Evolutionary conservation across 1,284 basidiomycete species (phyloP).

Genomic region (Cutaneotrichosporon daszewskae): DNA sequence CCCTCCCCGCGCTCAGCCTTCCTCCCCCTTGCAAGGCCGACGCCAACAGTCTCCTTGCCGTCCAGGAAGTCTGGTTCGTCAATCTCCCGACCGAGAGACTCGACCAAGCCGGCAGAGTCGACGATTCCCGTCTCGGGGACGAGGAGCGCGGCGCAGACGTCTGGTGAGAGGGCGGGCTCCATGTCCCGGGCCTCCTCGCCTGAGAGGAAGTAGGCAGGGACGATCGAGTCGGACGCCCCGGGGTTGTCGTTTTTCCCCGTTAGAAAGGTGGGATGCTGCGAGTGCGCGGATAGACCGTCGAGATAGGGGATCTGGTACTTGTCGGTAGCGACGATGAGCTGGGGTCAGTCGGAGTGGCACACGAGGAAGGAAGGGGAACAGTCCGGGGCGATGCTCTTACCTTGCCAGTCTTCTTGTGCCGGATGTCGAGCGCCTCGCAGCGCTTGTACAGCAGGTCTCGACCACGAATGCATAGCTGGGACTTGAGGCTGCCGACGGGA

Average conservation of each 20-base stretch:
- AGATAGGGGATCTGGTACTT: constrained; percentile 65
- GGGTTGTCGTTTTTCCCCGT: constrained; percentile 3
- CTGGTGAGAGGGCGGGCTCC: constrained; percentile 72
- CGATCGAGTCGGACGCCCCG: constrained; percentile 37
- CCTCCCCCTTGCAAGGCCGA: constrained; percentile 45
- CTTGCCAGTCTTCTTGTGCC: constrained; percentile 73
- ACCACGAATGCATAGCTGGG: constrained; percentile 77
- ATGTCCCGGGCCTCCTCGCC: constrained; percentile 66
- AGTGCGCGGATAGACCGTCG: constrained; percentile 61
- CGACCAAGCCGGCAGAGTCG: constrained; percentile 76
- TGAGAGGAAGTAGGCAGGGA: constrained; percentile 65
- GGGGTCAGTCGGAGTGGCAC: constrained; percentile 3
- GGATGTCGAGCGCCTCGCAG: constrained; percentile 63
- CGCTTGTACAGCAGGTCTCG: constrained; percentile 76
- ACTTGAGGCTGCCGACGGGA: constrained; percentile 78
- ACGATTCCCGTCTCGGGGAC: constrained; percentile 88
- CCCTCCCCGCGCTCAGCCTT: constrained; percentile 48
- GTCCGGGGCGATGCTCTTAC: constrained; percentile 22
- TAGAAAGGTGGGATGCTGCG: constrained; percentile 46
- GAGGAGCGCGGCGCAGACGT: constrained; percentile 69
- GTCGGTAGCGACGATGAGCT: constrained; percentile 68
- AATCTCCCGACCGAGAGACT: constrained; percentile 72
- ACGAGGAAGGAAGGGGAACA: neutral
- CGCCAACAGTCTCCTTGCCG: constrained; percentile 7
- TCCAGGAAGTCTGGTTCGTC: constrained; percentile 35